Evolutionary conservation across 805 yeast species (phyloP).

Genomic region (Isabelozyma pseudorhagii): DNA sequence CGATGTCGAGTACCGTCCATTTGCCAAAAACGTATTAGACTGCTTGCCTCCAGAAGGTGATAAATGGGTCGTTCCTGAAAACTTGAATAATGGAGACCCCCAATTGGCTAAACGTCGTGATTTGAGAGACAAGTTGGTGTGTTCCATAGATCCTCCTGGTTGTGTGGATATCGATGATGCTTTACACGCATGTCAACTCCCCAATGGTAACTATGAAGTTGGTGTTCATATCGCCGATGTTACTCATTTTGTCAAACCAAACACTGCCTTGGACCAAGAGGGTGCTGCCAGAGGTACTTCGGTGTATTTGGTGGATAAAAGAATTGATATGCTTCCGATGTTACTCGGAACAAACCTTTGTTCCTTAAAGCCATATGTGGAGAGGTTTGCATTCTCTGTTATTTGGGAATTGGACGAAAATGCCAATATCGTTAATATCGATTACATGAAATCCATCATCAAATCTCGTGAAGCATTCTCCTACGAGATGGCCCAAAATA

Average conservation of each 20-base stretch:
- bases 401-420: constrained; percentile 90
- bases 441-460: constrained; percentile 84
- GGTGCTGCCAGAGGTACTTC: constrained; percentile 98
- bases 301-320: constrained; percentile 92
- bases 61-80: constrained; percentile 84
- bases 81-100: constrained; percentile 49
- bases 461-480: constrained; percentile 92
- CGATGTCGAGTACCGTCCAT: constrained; percentile 95
- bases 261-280: constrained; percentile 87
- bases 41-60: constrained; percentile 94
- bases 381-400: constrained; percentile 92
- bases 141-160: constrained; percentile 96
- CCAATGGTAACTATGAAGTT: constrained; percentile 93
- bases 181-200: constrained; percentile 75
- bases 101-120: constrained; percentile 68
- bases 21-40: constrained; percentile 84
- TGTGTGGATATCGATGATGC: constrained; percentile 99
- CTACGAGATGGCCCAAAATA: constrained; percentile 85
- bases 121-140: constrained; percentile 81
- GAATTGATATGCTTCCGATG: constrained; percentile 98
- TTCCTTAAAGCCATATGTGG: constrained; percentile 92
- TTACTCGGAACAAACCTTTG: constrained; percentile 92
- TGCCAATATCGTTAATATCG: constrained; percentile 78
- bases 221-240: constrained; percentile 99
- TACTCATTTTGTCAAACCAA: constrained; percentile 92